Evolutionary conservation across 495 filamentous ascomycete species (phyloP).

Genomic region (Chaetomidium leptoderma): DNA sequence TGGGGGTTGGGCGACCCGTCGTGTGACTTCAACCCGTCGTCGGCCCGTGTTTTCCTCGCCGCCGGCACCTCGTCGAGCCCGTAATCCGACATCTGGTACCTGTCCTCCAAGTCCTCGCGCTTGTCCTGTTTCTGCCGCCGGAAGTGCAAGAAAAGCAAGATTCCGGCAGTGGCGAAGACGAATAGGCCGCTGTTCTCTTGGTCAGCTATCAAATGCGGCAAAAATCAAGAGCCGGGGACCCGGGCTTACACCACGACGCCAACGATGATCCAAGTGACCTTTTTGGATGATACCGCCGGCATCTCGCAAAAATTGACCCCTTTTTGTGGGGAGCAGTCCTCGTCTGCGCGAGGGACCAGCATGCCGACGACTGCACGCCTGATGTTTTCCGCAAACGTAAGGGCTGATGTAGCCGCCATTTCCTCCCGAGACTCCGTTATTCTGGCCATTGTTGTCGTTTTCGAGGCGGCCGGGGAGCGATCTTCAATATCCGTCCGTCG

Average conservation of each 20-base stretch:
- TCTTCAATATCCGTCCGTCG: not conserved
- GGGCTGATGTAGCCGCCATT: not conserved
- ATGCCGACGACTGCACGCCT: constrained; percentile 15
- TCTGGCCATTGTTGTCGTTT: constrained; percentile 7
- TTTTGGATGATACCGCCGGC: constrained; percentile 21
- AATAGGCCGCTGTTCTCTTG: constrained; percentile 20
- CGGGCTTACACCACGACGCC: constrained; percentile 25
- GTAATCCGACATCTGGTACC: constrained; percentile 28
- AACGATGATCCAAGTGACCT: constrained; percentile 26
- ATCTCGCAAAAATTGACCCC: constrained; percentile 29
- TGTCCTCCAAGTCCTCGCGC: constrained; percentile 26
- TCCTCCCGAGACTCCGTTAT: not conserved
- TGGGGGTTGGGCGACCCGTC: constrained; percentile 8
- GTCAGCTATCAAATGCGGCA: not conserved
- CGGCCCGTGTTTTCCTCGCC: not conserved
- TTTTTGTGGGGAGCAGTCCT: constrained; percentile 15
- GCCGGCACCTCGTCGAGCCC: constrained; percentile 24
- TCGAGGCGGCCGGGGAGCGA: not conserved
- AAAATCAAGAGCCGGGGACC: not conserved
- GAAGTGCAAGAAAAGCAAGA: constrained; percentile 26
- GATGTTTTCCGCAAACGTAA: constrained; percentile 7
- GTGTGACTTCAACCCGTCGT: constrained; percentile 10
- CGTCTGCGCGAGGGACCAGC: constrained; percentile 22
- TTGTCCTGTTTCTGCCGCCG: constrained; percentile 24
- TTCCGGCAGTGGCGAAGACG: constrained; percentile 10